A percentile compares a stretch with the other conserved stretches of the same genome.
Conservation (phyloP, 306 rosid species). For the Lathyrus tuberosus region DNA sequence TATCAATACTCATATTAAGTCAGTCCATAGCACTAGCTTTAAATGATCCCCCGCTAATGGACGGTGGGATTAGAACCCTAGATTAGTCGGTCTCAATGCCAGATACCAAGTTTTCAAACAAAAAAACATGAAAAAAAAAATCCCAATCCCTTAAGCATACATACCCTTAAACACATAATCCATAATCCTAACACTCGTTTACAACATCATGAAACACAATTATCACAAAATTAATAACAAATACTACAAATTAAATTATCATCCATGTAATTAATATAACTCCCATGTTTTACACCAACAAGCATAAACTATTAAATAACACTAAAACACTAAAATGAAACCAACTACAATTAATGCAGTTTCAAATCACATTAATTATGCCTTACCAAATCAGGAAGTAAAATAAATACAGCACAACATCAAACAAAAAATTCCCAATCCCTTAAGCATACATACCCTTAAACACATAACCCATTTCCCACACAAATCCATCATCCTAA, state of each 20-base stretch:
- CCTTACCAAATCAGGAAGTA: slow-evolving; percentile 38
- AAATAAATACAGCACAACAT: slow-evolving; percentile 2
- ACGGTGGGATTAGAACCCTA: no score
- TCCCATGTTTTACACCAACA: background rate
- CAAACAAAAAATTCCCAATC: slow-evolving; percentile 9
- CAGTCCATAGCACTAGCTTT: no score
- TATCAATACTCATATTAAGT: no score
- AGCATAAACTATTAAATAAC: background rate
- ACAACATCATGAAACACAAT: background rate
- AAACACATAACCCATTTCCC: slow-evolving; percentile 30
- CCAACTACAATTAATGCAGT: slow-evolving; percentile 7
- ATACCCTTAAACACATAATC: slow-evolving; percentile 15
- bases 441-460: slow-evolving; percentile 20
- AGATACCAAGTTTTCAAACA: no score
- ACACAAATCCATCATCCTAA: slow-evolving; percentile 19
- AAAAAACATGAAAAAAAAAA: background rate
- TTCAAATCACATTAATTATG: slow-evolving; percentile 37
- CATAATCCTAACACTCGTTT: slow-evolving; percentile 14
- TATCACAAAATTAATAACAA: background rate
- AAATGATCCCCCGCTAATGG: no score
- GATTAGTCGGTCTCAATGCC: no score
- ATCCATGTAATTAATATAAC: slow-evolving; percentile 1
- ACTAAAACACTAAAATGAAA: slow-evolving; percentile 17
- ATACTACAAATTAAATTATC: background rate
- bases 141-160: background rate